Evolutionary conservation across 108 stramenopile species (phyloP).

Genomic region (Nitzschia sp.): DNA sequence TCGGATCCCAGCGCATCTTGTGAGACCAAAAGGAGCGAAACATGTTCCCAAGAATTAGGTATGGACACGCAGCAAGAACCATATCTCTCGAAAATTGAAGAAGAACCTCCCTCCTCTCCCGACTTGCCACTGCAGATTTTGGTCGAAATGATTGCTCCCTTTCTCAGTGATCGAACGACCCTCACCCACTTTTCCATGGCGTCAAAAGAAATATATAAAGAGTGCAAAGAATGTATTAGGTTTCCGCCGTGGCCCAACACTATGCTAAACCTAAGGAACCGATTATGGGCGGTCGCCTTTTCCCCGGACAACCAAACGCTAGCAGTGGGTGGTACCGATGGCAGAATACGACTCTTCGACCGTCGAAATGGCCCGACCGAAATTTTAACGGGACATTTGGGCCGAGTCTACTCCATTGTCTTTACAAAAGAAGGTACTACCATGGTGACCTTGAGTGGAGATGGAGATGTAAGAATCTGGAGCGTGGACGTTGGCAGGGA

Average conservation of each 20-base stretch:
- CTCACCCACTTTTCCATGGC: slow-evolving; percentile 9
- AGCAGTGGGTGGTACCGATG: slow-evolving; percentile 8
- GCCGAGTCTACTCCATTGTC: slow-evolving; percentile 12
- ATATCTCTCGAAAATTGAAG: too few species aligned
- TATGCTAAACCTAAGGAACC: background rate
- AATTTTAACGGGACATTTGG: slow-evolving; percentile 14
- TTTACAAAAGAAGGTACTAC: slow-evolving; percentile 8
- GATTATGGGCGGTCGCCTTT: slow-evolving; percentile 19
- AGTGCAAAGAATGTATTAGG: background rate
- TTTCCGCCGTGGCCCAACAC: slow-evolving; percentile 19
- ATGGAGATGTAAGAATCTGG: slow-evolving; percentile 17
- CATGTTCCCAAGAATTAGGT: too few species aligned
- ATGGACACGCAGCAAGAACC: too few species aligned
- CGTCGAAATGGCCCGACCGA: slow-evolving; percentile 2
- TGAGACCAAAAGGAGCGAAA: too few species aligned
- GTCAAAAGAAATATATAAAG: background rate
- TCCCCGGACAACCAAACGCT: slow-evolving; percentile 1
- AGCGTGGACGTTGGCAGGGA: background rate
- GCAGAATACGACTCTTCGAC: slow-evolving; percentile 5
- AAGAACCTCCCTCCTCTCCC: too few species aligned
- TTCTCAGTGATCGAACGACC: slow-evolving; percentile 8
- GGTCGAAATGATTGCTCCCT: slow-evolving; percentile 10
- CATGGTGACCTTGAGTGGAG: slow-evolving; percentile 19
- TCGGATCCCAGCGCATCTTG: too few species aligned
- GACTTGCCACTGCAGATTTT: background rate